Base-by-base conservation (phyloP, 768 basidiomycete genomes). In the Wakefieldia striispora region DNA sequence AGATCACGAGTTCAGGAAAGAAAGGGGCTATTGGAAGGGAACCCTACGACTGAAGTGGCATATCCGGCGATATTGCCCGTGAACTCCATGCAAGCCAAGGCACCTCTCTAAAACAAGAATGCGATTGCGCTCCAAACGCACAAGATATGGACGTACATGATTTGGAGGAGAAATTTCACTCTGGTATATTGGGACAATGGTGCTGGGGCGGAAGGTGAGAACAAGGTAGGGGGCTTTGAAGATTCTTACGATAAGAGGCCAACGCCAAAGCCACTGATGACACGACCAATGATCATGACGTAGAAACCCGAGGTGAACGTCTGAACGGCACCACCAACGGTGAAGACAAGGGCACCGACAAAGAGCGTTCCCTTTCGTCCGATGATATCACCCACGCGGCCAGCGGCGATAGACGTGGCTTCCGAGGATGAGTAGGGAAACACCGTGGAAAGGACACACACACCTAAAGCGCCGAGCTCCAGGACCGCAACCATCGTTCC, bases 401-500 rank as follows among this genome's bases (percentile, higher is more conserved):
- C 95, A 45, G 93, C 91, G 23, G 90, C 84, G 49, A 97, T 69
- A 12, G 94, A 95, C 0, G 95, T 97, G 51, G 88, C 91, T 93
- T 60, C 4, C 14, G 6, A 39, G 26, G 20, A 29, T 54, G 31
- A 55, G 46, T 23, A 37, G 21, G 23, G 26, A 20, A 39, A 34
- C 45, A 20, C 0, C 2, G 16, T 26, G 20, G 8, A 37, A 17
- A n/a, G 23, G 31, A 29, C 12, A 37, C 45, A 72, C 83, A 37
- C 62, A 91, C 92, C 77, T 66, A 97, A 86, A 34, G 94, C 94
- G 38, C 94, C 94, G 31, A 97, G 78, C 69, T 97, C 93, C 29
- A 95, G 73, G 6, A 95, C 86, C n/a, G 94, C 91, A 35, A 97
- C 93, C 88, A 97, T 93, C 17, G 90, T 91, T n/a, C 92, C 94